phyloP scores from a whole-genome alignment of 2,329 filamentous ascomycete species.

The Biscogniauxia mediterranea region DNA sequence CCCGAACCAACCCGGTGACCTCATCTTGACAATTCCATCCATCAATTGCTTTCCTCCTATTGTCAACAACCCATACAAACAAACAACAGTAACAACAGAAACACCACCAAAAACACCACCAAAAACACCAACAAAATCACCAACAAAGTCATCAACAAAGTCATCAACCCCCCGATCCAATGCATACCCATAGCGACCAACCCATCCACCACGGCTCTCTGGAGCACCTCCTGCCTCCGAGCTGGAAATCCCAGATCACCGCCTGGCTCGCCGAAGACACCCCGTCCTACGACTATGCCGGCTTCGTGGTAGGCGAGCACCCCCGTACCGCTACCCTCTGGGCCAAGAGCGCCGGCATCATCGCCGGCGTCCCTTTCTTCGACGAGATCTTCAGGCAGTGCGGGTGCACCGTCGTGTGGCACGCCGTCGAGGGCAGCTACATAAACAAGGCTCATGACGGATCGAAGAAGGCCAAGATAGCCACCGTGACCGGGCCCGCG shows the following conservation, averaged over 20 bases:
- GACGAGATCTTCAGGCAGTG: constrained; percentile 88
- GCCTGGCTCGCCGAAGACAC: constrained; percentile 95
- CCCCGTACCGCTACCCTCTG: constrained; percentile 64
- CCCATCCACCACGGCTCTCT: constrained; percentile 43
- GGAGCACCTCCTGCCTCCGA: constrained; percentile 74
- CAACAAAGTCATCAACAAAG: constrained; percentile 4
- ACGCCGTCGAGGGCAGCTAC: constrained; percentile 69
- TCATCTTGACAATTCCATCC: neutral
- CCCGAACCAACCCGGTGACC: neutral
- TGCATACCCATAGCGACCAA: constrained; percentile 26
- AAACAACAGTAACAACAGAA: neutral
- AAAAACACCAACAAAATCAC: neutral
- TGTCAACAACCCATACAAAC: neutral
- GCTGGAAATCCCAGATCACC: constrained; percentile 77
- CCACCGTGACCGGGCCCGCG: constrained; percentile 82
- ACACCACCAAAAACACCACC: neutral
- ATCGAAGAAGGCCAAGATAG: constrained; percentile 58
- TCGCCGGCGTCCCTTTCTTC: constrained; percentile 94
- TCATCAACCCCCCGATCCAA: constrained; percentile 9
- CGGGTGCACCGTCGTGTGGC: constrained; percentile 90
- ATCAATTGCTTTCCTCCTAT: neutral
- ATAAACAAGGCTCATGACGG: constrained; percentile 60
- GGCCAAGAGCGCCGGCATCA: constrained; percentile 71
- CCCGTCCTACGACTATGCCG: constrained; percentile 93
- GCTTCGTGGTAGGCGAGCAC: constrained; percentile 85